A percentile compares a stretch with the other conserved stretches of the same genome.
phyloP scores from a whole-genome alignment of 352 stramenopile species.

The Peronosclerospora sorghi region DNA sequence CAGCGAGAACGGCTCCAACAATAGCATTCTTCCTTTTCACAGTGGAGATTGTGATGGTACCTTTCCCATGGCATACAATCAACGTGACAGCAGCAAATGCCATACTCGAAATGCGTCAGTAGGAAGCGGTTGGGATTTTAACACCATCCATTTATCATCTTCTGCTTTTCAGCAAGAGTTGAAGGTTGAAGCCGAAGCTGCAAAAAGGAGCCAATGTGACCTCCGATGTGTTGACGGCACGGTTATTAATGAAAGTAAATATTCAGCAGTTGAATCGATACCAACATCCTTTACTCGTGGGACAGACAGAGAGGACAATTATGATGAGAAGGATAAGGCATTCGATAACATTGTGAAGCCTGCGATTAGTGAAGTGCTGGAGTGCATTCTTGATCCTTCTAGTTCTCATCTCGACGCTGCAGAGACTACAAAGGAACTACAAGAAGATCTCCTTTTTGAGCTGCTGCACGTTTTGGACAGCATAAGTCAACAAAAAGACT shows the following conservation, averaged over 20 bases:
- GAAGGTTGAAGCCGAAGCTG: constrained; percentile 15
- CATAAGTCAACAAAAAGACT: constrained; percentile 44
- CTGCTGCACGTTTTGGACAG: constrained; percentile 69
- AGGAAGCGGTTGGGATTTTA: constrained; percentile 70
- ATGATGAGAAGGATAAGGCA: constrained; percentile 23
- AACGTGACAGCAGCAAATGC: constrained; percentile 25
- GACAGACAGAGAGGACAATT: constrained; percentile 17
- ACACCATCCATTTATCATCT: constrained; percentile 51
- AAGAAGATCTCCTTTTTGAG: constrained; percentile 70
- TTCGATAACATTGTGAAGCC: constrained; percentile 71
- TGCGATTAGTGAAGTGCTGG: constrained; percentile 62
- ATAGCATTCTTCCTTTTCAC: constrained; percentile 2
- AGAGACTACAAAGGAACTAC: constrained; percentile 29
- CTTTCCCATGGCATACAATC: constrained; percentile 13
- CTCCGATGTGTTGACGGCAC: neutral
- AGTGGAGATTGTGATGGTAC: constrained; percentile 14
- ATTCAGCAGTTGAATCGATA: constrained; percentile 2
- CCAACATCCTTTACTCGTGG: constrained; percentile 6
- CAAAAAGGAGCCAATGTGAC: neutral
- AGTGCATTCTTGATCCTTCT: constrained; percentile 27
- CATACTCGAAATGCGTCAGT: constrained; percentile 29
- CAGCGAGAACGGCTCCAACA: constrained; percentile 6
- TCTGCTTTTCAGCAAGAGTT: constrained; percentile 24
- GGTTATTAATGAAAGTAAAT: constrained; percentile 1
- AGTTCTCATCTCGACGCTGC: constrained; percentile 11